Evolutionary conservation across 176 grass and related monocot species (phyloP).

Genomic region (Oropetium thomaeum): DNA sequence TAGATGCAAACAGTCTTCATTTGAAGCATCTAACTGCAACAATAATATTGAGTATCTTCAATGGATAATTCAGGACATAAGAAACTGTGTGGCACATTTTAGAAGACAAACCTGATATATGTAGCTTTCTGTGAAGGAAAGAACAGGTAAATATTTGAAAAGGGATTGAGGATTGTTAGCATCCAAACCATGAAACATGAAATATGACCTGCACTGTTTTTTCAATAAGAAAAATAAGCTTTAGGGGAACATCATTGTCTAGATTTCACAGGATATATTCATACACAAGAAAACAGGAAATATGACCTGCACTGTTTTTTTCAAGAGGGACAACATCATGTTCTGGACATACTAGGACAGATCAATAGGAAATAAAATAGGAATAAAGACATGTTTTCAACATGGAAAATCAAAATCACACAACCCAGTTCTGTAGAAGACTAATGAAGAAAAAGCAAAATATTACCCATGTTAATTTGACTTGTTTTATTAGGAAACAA

Average conservation of each 20-base stretch:
- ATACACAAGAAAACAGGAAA: neutral
- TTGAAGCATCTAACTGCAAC: conserved; percentile 79
- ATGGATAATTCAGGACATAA: conserved; percentile 1
- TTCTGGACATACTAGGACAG: no score
- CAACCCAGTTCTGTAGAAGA: neutral
- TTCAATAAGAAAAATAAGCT: conserved; percentile 22
- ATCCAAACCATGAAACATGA: conserved; percentile 92
- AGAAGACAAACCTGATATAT: conserved; percentile 82
- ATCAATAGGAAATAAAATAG: no score
- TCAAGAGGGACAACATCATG: no score
- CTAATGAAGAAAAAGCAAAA: conserved; percentile 14
- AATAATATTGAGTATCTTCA: conserved; percentile 28
- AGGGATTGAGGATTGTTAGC: conserved; percentile 51
- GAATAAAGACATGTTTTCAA: conserved; percentile 14
- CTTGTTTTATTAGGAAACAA: conserved; percentile 6
- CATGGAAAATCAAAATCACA: neutral
- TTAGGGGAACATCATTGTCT: neutral
- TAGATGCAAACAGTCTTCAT: conserved; percentile 64
- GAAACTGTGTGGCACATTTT: neutral
- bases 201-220: conserved; percentile 85
- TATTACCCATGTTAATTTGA: neutral
- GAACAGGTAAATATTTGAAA: conserved; percentile 88
- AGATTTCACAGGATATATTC: neutral
- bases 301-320: no score
- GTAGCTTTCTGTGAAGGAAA: conserved; percentile 93